A percentile compares a stretch with the other conserved stretches of the same genome.
Conservation (phyloP, 257 asterid genomes). For the Paulownia fortunei region DNA sequence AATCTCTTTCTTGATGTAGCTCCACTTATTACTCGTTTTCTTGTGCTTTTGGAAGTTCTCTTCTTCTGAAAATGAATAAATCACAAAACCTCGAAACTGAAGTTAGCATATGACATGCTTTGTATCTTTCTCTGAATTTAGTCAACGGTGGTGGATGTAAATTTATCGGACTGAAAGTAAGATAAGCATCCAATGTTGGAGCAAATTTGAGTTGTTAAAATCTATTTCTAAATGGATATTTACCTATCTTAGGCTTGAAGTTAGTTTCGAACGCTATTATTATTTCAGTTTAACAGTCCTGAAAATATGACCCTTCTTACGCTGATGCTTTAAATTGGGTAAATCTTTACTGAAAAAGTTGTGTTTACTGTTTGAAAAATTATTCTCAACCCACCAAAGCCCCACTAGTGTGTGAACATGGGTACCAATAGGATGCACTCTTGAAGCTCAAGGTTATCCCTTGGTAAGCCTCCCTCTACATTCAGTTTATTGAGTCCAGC, state of each 20-base stretch:
- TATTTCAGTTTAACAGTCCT: neutral
- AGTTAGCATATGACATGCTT: neutral
- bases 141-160: neutral
- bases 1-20: slow-evolving; percentile 61
- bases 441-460: no score
- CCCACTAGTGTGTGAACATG: no score
- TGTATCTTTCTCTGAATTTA: neutral
- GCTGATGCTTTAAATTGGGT: neutral
- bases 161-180: neutral
- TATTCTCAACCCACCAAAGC: no score
- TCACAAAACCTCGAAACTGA: neutral
- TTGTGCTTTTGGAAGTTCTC: slow-evolving; percentile 24
- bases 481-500: no score
- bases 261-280: neutral
- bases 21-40: slow-evolving; percentile 32
- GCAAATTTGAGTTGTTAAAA: neutral
- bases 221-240: neutral
- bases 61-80: neutral
- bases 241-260: neutral
- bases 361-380: no score
- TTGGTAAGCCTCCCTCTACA: no score
- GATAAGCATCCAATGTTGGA: neutral
- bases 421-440: no score
- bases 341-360: neutral
- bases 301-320: neutral